Evolutionary conservation across 2,329 filamentous ascomycete genomes (phyloP).

Genomic region (Exserohilum turcica): DNA sequence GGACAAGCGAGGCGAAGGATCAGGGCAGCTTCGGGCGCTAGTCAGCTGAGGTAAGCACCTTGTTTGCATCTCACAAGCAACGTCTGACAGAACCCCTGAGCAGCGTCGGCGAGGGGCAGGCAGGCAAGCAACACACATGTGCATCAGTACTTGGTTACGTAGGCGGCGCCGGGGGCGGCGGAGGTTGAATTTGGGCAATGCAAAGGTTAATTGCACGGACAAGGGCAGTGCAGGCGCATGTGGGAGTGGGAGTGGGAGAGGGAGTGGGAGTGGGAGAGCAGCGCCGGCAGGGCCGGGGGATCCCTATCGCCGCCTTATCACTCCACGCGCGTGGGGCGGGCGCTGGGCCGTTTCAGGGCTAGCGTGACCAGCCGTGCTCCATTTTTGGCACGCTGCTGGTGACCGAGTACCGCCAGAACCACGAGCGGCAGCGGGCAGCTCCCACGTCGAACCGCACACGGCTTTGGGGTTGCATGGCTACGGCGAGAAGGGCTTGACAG

Average conservation of each 20-base stretch:
- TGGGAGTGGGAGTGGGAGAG: neutral
- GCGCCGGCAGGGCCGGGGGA: neutral
- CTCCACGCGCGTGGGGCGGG: conserved; percentile 9
- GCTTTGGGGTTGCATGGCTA: neutral
- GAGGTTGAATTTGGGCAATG: neutral
- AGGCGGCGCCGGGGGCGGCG: too few relatives aligned
- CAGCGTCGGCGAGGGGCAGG: too few relatives aligned
- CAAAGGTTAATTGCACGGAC: neutral
- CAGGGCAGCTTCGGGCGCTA: conserved; percentile 2
- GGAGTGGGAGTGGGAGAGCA: neutral
- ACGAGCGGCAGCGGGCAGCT: neutral
- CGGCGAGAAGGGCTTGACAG: neutral
- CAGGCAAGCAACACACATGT: too few relatives aligned
- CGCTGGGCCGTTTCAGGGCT: conserved; percentile 10
- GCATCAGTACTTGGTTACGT: neutral
- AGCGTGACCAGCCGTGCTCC: conserved; percentile 1
- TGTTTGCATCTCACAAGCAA: neutral
- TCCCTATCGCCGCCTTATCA: conserved; percentile 18
- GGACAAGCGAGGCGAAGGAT: neutral
- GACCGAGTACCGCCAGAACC: neutral
- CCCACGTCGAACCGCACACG: neutral
- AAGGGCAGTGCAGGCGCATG: neutral
- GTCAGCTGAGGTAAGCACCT: neutral
- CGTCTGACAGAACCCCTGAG: neutral
- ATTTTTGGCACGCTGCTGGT: neutral